These are phyloP conservation scores for Decorospora gaudefroyi DNA, from an alignment of 2,329 filamentous ascomycete species.

Conservation along the genomic window DNA sequence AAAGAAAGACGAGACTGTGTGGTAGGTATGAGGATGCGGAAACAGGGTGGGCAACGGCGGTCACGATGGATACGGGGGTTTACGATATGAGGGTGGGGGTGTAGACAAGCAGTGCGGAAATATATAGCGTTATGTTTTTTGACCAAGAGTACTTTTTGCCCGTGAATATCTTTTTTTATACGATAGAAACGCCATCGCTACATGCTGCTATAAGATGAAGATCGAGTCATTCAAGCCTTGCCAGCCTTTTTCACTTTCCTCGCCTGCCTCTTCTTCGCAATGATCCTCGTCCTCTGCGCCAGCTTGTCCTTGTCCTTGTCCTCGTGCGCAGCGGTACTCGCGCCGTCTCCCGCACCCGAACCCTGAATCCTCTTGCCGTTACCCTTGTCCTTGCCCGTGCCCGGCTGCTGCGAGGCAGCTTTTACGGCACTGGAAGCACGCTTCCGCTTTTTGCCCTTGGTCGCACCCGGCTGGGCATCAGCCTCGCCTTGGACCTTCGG, in stretches of 20 bases:
- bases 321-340: slow-evolving; percentile 18
- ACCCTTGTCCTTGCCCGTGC: slow-evolving; percentile 19
- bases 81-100: no score
- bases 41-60: no score
- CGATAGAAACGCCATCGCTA: slow-evolving; percentile 21
- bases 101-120: no score
- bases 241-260: slow-evolving; percentile 64
- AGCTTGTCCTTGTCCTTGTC: slow-evolving; percentile 56
- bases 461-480: slow-evolving; percentile 18
- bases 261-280: slow-evolving; percentile 80
- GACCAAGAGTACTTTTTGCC: no score
- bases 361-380: slow-evolving; percentile 19
- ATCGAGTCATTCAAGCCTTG: slow-evolving; percentile 48
- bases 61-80: no score
- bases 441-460: slow-evolving; percentile 48
- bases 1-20: no score
- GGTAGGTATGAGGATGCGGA: no score
- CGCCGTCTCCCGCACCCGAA: slow-evolving; percentile 23
- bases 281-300: slow-evolving; percentile 73
- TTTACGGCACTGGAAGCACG: slow-evolving; percentile 32
- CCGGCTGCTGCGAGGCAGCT: slow-evolving; percentile 7
- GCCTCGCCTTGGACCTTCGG: slow-evolving; percentile 22
- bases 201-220: slow-evolving; percentile 10
- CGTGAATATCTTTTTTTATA: slow-evolving; percentile 1
- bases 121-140: no score